Conservation (phyloP, 2,329 filamentous ascomycete genomes). For the Alternaria viburni region DNA sequence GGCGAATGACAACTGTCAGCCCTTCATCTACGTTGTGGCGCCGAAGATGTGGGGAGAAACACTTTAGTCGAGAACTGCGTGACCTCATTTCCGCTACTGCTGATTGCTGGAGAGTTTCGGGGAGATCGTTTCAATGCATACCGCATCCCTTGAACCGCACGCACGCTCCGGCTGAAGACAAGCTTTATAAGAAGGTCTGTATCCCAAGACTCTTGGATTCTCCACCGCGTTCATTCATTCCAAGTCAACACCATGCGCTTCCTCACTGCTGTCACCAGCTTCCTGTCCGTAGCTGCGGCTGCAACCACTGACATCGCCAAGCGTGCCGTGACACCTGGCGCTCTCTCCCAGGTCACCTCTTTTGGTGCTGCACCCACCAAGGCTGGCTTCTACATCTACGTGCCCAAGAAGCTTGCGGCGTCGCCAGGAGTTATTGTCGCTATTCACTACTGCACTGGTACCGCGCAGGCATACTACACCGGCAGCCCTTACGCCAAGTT, state of each 20-base stretch:
- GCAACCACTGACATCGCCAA: constrained; percentile 27
- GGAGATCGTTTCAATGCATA: not conserved
- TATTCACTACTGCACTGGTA: constrained; percentile 64
- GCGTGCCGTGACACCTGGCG: constrained; percentile 36
- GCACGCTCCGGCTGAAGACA: not conserved
- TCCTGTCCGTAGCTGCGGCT: constrained; percentile 28
- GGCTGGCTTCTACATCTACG: constrained; percentile 61
- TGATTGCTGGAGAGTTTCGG: constrained; percentile 11
- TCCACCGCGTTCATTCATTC: not conserved
- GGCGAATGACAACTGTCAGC: not conserved
- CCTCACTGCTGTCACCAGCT: constrained; percentile 25
- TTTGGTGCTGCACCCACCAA: constrained; percentile 53
- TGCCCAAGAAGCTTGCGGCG: constrained; percentile 52
- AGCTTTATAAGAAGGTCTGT: constrained; percentile 3
- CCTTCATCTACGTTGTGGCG: constrained; percentile 6
- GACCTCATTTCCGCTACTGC: not conserved
- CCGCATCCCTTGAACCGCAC: constrained; percentile 9
- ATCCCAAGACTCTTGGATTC: not conserved
- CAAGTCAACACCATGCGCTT: constrained; percentile 28
- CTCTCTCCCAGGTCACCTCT: constrained; percentile 48
- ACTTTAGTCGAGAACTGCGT: constrained; percentile 8
- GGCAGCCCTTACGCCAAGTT: constrained; percentile 61
- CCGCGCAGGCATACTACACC: constrained; percentile 56
- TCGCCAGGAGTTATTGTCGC: constrained; percentile 62
- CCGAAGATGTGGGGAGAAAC: constrained; percentile 9